Percentiles rank a stretch among this genome's conserved stretches.
Conservation (phyloP, 164 flowering plant genomes). For the Annona squamosa region DNA sequence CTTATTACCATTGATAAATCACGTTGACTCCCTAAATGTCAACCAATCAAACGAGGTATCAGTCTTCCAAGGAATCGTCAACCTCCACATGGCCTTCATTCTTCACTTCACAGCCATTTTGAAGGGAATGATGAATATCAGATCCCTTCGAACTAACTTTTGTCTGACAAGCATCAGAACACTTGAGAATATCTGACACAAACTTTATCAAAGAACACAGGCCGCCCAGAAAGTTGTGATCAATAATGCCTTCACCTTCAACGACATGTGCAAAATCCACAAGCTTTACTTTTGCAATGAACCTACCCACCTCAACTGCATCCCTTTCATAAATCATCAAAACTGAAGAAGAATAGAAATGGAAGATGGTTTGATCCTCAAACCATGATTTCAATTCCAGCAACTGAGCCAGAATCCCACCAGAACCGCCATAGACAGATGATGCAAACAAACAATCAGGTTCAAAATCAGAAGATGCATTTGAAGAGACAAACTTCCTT, state of each 20-base stretch:
- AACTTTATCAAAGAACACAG: slow-evolving; percentile 87
- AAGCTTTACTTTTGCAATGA: slow-evolving; percentile 53
- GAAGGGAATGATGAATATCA: neutral
- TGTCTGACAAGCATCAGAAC: slow-evolving; percentile 13
- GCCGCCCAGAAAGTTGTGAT: slow-evolving; percentile 91
- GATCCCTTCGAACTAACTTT: neutral
- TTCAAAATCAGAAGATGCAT: slow-evolving; percentile 19
- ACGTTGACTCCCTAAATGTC: too few species aligned
- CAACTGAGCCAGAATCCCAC: slow-evolving; percentile 67
- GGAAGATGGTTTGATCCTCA: slow-evolving; percentile 71
- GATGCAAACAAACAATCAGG: slow-evolving; percentile 62
- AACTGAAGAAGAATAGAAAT: slow-evolving; percentile 71
- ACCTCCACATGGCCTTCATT: neutral
- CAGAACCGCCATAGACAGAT: slow-evolving; percentile 55
- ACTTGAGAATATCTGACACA: slow-evolving; percentile 45
- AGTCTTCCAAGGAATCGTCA: neutral
- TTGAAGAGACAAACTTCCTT: slow-evolving; percentile 73
- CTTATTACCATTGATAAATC: too few species aligned
- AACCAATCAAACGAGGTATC: too few species aligned
- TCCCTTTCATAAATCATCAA: slow-evolving; percentile 59
- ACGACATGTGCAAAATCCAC: slow-evolving; percentile 84
- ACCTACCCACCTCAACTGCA: slow-evolving; percentile 23
- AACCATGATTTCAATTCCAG: slow-evolving; percentile 84
- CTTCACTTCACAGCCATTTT: neutral
- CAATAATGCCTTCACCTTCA: slow-evolving; percentile 68